phyloP scores from a whole-genome alignment of 208 protist species.

The Trypanosoma melophagium region DNA sequence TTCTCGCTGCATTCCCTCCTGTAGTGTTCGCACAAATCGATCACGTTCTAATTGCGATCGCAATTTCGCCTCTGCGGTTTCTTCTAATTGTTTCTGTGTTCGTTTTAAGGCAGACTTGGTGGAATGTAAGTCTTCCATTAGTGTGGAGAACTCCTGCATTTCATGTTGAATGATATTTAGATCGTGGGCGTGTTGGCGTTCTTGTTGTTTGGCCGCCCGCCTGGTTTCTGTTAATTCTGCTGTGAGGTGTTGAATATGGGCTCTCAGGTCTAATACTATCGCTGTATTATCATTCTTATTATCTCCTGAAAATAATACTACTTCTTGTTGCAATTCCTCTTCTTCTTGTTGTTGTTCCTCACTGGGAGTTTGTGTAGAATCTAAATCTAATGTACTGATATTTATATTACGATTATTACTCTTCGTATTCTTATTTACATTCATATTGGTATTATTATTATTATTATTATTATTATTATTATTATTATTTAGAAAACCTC shows the following conservation, averaged over 20 bases:
- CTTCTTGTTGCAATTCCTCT: no score
- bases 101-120: conserved; percentile 1
- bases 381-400: neutral
- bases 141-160: conserved; percentile 22
- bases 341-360: conserved; percentile 2
- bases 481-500: neutral
- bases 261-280: conserved; percentile 1
- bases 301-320: no score
- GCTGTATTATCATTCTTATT: neutral
- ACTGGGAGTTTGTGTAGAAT: no score
- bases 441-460: neutral
- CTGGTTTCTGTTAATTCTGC: conserved; percentile 10
- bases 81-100: conserved; percentile 8
- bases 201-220: conserved; percentile 3
- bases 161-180: conserved; percentile 20
- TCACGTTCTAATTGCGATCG: conserved; percentile 15
- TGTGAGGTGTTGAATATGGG: conserved; percentile 23
- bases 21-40: conserved; percentile 8
- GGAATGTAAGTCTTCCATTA: conserved; percentile 15
- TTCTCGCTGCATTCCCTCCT: conserved; percentile 21
- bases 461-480: conserved; percentile 5
- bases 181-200: conserved; percentile 16
- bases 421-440: neutral
- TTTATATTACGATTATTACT: no score
- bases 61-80: neutral